These are phyloP conservation scores for Colletotrichum destructivum DNA, from an alignment of 2,329 filamentous ascomycete genomes.

Conservation along the genomic window DNA sequence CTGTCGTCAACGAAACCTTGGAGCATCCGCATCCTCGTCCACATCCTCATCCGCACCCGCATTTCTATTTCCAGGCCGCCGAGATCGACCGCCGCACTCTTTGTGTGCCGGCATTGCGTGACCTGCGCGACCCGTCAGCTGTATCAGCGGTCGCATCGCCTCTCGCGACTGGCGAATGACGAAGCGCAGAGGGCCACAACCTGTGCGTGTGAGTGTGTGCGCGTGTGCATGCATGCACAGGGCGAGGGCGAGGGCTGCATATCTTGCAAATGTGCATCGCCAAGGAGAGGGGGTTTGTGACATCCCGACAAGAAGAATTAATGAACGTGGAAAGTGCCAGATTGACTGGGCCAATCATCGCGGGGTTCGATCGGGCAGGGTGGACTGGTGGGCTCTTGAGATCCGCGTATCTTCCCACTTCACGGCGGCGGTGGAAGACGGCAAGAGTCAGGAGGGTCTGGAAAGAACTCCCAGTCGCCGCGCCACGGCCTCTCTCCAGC, in stretches of 20 bases:
- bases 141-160: conserved; percentile 2
- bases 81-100: conserved; percentile 9
- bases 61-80: conserved; percentile 21
- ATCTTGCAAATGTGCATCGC: conserved; percentile 19
- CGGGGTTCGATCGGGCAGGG: not conserved
- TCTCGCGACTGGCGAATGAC: conserved; percentile 26
- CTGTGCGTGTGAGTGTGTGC: conserved; percentile 3
- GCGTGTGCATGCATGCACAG: conserved; percentile 2
- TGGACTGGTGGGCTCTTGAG: not conserved
- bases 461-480: too few relatives aligned
- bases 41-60: too few relatives aligned
- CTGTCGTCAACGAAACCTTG: not conserved
- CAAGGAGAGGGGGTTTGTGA: conserved; percentile 23
- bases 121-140: not conserved
- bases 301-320: conserved; percentile 11
- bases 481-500: not conserved
- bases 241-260: conserved; percentile 15
- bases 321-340: conserved; percentile 22
- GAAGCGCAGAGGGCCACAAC: conserved; percentile 21
- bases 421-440: not conserved
- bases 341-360: conserved; percentile 18
- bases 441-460: conserved; percentile 1
- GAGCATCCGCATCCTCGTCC: conserved; percentile 9
- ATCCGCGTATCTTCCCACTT: conserved; percentile 17
- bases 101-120: conserved; percentile 3